A percentile compares a stretch with the other conserved stretches of the same genome.
phyloP scores from a whole-genome alignment of 345 rosid genomes.

The Theobroma cacao region DNA sequence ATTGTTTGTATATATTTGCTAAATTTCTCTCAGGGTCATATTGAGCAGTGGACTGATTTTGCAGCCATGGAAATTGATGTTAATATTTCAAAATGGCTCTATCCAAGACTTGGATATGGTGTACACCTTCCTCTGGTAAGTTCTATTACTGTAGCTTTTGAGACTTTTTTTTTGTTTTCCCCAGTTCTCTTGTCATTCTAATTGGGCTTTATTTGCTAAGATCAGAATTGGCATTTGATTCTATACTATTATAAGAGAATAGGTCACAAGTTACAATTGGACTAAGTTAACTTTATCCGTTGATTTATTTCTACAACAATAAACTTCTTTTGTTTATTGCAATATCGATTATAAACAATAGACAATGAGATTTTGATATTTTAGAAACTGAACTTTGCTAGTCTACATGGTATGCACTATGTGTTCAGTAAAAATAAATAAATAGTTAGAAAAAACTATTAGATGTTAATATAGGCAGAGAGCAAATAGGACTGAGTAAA shows the following conservation, averaged over 20 bases:
- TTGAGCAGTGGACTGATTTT: conserved; percentile 98
- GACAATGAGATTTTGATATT: too few species aligned
- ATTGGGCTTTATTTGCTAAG: neutral
- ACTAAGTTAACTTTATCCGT: too few species aligned
- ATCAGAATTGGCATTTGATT: neutral
- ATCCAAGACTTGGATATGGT: conserved; percentile 55
- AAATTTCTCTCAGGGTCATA: conserved; percentile 50
- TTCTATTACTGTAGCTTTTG: neutral
- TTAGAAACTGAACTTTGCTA: too few species aligned
- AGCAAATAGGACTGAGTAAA: too few species aligned
- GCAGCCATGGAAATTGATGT: conserved; percentile 74
- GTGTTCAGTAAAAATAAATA: too few species aligned
- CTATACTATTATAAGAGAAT: neutral
- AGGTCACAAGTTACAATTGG: too few species aligned
- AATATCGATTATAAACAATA: too few species aligned
- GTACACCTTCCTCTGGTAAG: conserved; percentile 80
- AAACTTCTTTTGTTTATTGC: too few species aligned
- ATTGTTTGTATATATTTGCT: conserved; percentile 2
- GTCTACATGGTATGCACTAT: too few species aligned
- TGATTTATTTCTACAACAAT: too few species aligned
- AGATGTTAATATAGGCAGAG: too few species aligned
- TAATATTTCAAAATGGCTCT: conserved; percentile 50
- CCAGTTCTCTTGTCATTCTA: neutral
- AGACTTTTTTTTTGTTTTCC: neutral
- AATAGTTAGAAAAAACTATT: too few species aligned